phyloP scores from a whole-genome alignment of 352 stramenopile genomes.

The Pelagophyceae sp. region DNA sequence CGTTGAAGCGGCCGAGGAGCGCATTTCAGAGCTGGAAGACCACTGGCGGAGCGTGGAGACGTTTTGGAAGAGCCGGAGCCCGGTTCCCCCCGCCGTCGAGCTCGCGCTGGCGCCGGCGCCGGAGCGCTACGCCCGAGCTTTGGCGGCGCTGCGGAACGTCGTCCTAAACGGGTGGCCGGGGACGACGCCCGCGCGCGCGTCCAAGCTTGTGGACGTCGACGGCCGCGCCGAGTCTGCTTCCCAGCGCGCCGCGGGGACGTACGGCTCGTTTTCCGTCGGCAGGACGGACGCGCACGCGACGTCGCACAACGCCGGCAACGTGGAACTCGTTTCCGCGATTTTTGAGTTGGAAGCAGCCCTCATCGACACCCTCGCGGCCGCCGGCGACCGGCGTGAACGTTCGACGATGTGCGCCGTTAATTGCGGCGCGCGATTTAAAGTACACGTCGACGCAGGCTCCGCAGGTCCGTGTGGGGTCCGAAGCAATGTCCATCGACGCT shows the following conservation, averaged over 20 bases:
- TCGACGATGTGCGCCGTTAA: constrained; percentile 71
- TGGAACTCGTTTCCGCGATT: neutral
- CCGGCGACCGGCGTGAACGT: constrained; percentile 47
- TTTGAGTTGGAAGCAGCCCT: neutral
- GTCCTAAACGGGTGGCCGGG: neutral
- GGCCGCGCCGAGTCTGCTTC: neutral
- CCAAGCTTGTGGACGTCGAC: neutral
- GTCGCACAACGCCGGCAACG: neutral
- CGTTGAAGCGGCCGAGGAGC: neutral
- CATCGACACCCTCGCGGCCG: constrained; percentile 50
- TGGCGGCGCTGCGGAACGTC: neutral
- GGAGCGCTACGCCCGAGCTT: neutral
- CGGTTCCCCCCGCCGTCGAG: too few species aligned
- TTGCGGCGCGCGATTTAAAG: constrained; percentile 62
- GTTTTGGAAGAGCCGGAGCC: neutral
- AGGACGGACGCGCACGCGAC: neutral
- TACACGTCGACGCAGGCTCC: constrained; percentile 59
- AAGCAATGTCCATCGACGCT: too few species aligned
- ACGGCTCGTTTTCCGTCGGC: constrained; percentile 14
- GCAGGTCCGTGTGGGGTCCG: too few species aligned
- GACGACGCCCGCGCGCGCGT: neutral
- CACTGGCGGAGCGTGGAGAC: neutral
- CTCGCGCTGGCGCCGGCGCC: neutral
- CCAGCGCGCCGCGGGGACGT: too few species aligned
- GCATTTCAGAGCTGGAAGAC: neutral